Base-by-base conservation (phyloP, 83 land plant species). In the Picea mariana region DNA sequence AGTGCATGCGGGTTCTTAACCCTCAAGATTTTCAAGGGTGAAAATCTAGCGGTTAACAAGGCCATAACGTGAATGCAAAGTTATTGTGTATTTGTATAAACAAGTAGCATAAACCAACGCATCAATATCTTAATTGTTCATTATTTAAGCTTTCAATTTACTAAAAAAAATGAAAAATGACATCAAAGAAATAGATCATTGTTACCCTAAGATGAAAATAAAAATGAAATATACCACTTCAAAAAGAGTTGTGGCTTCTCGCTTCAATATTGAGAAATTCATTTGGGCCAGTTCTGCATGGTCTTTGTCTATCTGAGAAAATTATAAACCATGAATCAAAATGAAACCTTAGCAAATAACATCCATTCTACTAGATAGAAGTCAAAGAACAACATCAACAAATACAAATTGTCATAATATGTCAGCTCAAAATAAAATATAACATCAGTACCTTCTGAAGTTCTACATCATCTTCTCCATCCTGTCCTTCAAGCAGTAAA, bases 281-380 rank as follows among this genome's bases (percentile, higher is more conserved):
- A 92, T 86, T 62, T 87, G 86, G 23, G 87, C 88, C 58, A 97
- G 88, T 80, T 97, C 99, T 49, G 89, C 91, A 76, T 94, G 97
- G 27, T 97, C 96, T 79, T 88, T 93, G 77, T 95, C 92, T 67
- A 95, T 84, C 99, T 97, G 93, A 62, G 83, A 62, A 58, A 81
- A 21, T 59, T 24, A 75, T 18, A 67, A 20, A 62, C n/a, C 26
- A 77, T 21, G 40, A 83, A 60, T 17, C n/a, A 12, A 78, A 55
- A 27, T 27, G 60, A 62, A 60, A 64, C 16, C 47, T 44, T 49
- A 47, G 2, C 21, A 42, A 47, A 47, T 42, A 34, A 47, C 20
- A 21, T 21, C 9, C 75, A 6, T 34, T 65, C 3, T 21, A 42
- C 26, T 27, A 59, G 21, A 60, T 3, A 9, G 49, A 23, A 49